Percentiles rank a stretch among this genome's conserved stretches.
These are phyloP conservation scores for Yamadazyma paraphyllophila DNA, from an alignment of 805 yeast species.

Conservation along the genomic window DNA sequence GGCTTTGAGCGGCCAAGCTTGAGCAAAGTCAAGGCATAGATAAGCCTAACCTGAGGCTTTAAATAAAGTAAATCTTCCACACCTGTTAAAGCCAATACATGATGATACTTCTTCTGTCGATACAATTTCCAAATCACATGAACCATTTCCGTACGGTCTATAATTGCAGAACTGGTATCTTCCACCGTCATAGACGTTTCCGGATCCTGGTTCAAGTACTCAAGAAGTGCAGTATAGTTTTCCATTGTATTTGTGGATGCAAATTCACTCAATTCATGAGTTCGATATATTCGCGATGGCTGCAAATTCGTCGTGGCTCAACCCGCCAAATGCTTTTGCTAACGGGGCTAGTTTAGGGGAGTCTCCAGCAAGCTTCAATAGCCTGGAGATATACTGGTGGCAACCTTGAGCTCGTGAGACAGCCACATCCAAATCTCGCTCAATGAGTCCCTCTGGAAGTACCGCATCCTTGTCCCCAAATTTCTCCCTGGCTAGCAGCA, in stretches of 20 bases:
- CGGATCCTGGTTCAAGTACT: slow-evolving; percentile 3
- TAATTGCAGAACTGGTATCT: neutral
- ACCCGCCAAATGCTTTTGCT: neutral
- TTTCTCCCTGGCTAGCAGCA: slow-evolving; percentile 3
- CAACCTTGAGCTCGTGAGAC: neutral
- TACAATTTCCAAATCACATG: slow-evolving; percentile 6
- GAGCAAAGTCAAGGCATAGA: slow-evolving; percentile 20
- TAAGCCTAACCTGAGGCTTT: slow-evolving; percentile 14
- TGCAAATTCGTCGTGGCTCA: slow-evolving; percentile 4
- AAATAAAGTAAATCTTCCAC: slow-evolving; percentile 5
- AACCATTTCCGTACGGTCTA: neutral
- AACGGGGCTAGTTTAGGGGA: neutral
- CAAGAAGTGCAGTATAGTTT: slow-evolving; percentile 4
- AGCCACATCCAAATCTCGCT: neutral
- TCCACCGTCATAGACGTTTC: neutral
- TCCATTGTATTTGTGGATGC: slow-evolving; percentile 5
- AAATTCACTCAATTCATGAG: neutral
- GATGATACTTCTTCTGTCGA: slow-evolving; percentile 15
- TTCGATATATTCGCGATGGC: slow-evolving; percentile 1
- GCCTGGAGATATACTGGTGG: neutral
- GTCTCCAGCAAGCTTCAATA: neutral
- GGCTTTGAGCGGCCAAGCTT: slow-evolving; percentile 22
- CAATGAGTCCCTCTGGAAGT: neutral
- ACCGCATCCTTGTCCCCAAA: neutral
- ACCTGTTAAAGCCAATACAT: slow-evolving; percentile 16